phyloP scores from a whole-genome alignment of 192 early-diverging fungal genomes.

The Coemansia sp. region DNA sequence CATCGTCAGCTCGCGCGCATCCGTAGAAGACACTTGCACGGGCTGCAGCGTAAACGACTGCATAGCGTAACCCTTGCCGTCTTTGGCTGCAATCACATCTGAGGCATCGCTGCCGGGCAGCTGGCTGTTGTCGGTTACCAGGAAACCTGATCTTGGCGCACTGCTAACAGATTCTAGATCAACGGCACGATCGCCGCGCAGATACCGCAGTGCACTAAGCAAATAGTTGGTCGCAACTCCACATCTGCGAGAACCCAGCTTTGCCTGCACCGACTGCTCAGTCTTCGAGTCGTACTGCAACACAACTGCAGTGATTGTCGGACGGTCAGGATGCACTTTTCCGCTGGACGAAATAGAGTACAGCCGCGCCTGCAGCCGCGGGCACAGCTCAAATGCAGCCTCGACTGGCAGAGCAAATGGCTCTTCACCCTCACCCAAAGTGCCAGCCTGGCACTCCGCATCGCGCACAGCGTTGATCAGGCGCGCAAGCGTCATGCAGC shows the following conservation, averaged over 20 bases:
- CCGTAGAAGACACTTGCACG: background rate
- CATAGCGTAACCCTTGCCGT: constrained; percentile 27
- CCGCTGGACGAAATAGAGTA: constrained; percentile 97
- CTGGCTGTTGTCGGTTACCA: constrained; percentile 14
- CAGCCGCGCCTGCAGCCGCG: constrained; percentile 83
- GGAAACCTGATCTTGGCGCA: constrained; percentile 12
- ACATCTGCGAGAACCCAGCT: constrained; percentile 58
- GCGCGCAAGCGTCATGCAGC: constrained; percentile 71
- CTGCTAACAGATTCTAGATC: constrained; percentile 8
- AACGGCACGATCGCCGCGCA: constrained; percentile 31
- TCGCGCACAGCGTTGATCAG: constrained; percentile 69
- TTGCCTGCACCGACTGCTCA: constrained; percentile 9
- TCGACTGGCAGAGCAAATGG: constrained; percentile 72
- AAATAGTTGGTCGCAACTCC: constrained; percentile 92
- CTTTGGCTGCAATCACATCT: constrained; percentile 7
- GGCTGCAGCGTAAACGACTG: constrained; percentile 46
- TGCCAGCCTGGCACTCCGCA: constrained; percentile 25
- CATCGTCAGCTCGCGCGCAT: constrained; percentile 21
- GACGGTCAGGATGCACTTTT: constrained; percentile 69
- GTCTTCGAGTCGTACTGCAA: constrained; percentile 65
- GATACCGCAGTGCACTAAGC: constrained; percentile 62
- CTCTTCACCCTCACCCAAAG: constrained; percentile 31
- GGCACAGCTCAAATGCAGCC: constrained; percentile 77
- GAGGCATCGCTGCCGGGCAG: constrained; percentile 30
- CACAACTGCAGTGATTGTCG: constrained; percentile 86